Evolutionary conservation across 2,329 filamentous ascomycete species (phyloP), one percentile per base, ranked within the genome.

Genomic region (Exophiala alcalophila): DNA sequence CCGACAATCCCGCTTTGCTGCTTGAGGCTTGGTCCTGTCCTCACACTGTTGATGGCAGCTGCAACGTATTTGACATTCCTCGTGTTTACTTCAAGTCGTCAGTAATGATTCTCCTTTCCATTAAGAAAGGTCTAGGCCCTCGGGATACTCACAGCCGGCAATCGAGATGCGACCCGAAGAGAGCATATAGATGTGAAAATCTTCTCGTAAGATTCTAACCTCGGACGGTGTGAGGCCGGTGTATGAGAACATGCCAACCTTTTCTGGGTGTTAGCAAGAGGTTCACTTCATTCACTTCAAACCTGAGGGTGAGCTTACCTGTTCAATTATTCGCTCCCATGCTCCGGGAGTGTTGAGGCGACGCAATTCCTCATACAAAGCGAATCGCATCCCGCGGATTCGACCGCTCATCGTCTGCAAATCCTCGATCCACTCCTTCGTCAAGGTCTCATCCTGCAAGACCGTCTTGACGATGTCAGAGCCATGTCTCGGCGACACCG

Each of bases 21-120:
- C n/a, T n/a, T n/a, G n/a, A n/a, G n/a, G n/a, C n/a, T n/a, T n/a
- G n/a, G n/a, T n/a, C n/a, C n/a, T n/a, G n/a, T n/a, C n/a, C n/a
- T n/a, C n/a, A n/a, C n/a, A n/a, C n/a, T n/a, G n/a, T 95, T 84
- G 7, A 97, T 79, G 1, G 90, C 87, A 66, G 84, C 81, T 34
- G 90, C 92, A 59, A 97, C 86, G 69, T 96, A 95, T 40, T 94
- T 87, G 46, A 97, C 75, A 63, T 97, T 98, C 60, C 83, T 72
- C 19, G 86, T 84, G 67, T 97, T 97, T 54, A 97, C 37, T 40
- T n/a, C n/a, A n/a, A n/a, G n/a, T n/a, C n/a, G n/a, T n/a, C n/a
- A n/a, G 18, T 21, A 14, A 5, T 16, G 5, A 14, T 7, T n/a
- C 20, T 29, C 28, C 20, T 12, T 30, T 14, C 18, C 7, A n/a